These are phyloP conservation scores for Amyloporia xantha DNA, from an alignment of 768 basidiomycete genomes.

Conservation along the genomic window DNA sequence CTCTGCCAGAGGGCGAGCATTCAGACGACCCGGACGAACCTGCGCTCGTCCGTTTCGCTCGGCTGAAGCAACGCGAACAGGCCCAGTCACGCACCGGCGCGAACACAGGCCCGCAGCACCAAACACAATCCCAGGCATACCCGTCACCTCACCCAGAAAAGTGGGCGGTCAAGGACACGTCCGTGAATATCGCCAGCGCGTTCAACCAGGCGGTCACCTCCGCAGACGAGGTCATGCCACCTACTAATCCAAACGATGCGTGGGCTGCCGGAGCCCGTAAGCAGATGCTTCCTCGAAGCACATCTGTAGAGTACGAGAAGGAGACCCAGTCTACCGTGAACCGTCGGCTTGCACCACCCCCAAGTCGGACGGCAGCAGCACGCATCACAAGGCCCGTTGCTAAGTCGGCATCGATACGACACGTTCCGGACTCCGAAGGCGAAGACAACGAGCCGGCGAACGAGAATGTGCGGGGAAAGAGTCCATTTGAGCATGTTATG, in stretches of 20 bases:
- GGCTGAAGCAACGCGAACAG: constrained; percentile 39
- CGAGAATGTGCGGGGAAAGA: constrained; percentile 47
- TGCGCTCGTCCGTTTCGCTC: constrained; percentile 41
- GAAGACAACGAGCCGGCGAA: constrained; percentile 34
- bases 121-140: constrained; percentile 15
- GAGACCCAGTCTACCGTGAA: constrained; percentile 46
- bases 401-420: constrained; percentile 46
- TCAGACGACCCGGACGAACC: constrained; percentile 39
- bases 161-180: constrained; percentile 76
- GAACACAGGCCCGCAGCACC: constrained; percentile 3
- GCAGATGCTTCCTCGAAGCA: constrained; percentile 55
- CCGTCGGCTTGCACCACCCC: constrained; percentile 61
- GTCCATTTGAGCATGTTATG: constrained; percentile 57
- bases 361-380: constrained; percentile 34
- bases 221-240: constrained; percentile 14
- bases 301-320: constrained; percentile 76
- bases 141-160: constrained; percentile 54
- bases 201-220: constrained; percentile 60
- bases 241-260: constrained; percentile 49
- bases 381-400: constrained; percentile 40
- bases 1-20: constrained; percentile 29
- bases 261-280: constrained; percentile 61
- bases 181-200: constrained; percentile 80
- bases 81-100: constrained; percentile 13
- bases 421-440: constrained; percentile 65